phyloP scores from a whole-genome alignment of 768 basidiomycete genomes.

The Lanmaoa pseudosensibilis region DNA sequence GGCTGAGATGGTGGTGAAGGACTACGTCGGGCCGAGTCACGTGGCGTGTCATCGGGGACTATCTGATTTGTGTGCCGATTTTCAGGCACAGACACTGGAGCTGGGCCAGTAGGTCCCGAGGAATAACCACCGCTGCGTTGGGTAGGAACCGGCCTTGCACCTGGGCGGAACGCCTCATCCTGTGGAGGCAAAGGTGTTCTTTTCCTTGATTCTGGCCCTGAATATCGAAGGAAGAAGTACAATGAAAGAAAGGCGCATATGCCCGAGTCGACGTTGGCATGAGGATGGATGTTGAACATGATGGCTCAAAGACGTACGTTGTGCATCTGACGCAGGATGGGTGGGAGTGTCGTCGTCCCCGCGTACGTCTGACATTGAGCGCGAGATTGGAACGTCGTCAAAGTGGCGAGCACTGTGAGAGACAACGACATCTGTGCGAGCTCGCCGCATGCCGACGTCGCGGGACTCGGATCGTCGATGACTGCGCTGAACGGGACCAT shows the following conservation, averaged over 20 bases:
- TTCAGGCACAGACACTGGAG: constrained; percentile 7
- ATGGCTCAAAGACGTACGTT: constrained; percentile 40
- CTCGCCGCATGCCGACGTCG: constrained; percentile 19
- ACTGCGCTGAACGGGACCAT: constrained; percentile 11
- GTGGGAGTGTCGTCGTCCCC: constrained; percentile 19
- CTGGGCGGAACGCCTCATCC: constrained; percentile 30
- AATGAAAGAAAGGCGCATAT: constrained; percentile 23
- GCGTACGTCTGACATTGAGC: constrained; percentile 17
- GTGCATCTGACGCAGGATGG: constrained; percentile 30
- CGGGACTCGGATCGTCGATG: constrained; percentile 13
- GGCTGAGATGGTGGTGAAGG: constrained; percentile 13
- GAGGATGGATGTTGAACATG: constrained; percentile 29
- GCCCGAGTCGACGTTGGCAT: constrained; percentile 27
- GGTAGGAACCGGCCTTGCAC: constrained; percentile 9
- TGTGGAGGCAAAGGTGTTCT: constrained; percentile 40
- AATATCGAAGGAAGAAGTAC: constrained; percentile 17
- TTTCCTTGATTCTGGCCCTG: constrained; percentile 34
- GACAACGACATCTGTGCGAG: constrained; percentile 19
- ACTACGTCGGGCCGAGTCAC: constrained; percentile 15
- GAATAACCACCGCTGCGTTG: constrained; percentile 14
- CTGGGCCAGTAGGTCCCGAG: constrained; percentile 1
- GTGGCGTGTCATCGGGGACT: not conserved
- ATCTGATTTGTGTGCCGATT: constrained; percentile 4
- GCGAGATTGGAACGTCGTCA: constrained; percentile 24
- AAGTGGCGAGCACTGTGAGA: constrained; percentile 9